phyloP scores from a whole-genome alignment of 2,329 filamentous ascomycete species.

The Lecanicillium sp. region DNA sequence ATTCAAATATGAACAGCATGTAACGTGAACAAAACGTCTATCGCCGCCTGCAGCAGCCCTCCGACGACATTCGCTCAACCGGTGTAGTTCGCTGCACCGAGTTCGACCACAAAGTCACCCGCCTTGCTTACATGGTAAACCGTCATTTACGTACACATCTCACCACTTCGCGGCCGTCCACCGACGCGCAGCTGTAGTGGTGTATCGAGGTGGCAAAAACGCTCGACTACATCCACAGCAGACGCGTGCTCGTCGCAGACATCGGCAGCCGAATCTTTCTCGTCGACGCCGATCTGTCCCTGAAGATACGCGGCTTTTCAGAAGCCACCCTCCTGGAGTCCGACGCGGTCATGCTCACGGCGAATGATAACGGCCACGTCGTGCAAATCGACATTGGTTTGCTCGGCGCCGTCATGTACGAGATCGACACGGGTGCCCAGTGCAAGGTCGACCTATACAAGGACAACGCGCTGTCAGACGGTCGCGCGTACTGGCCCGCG shows the following conservation, averaged over 20 bases:
- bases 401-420: slow-evolving; percentile 1
- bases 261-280: neutral
- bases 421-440: neutral
- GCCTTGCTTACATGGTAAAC: neutral
- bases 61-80: neutral
- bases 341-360: neutral
- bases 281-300: neutral
- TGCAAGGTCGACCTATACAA: neutral
- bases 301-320: neutral
- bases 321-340: neutral
- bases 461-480: neutral
- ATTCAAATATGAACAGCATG: neutral
- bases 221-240: neutral
- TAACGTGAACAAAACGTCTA: neutral
- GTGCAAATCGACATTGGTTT: neutral
- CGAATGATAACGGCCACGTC: neutral
- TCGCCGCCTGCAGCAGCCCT: neutral
- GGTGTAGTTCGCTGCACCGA: neutral
- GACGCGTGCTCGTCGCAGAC: neutral
- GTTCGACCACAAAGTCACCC: neutral
- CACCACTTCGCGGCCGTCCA: neutral
- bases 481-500: neutral
- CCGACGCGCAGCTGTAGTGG: neutral
- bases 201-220: neutral
- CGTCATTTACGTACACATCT: neutral